Conservation (phyloP, 2,329 filamentous ascomycete species). For the Paraconiothyrium brasiliense region DNA sequence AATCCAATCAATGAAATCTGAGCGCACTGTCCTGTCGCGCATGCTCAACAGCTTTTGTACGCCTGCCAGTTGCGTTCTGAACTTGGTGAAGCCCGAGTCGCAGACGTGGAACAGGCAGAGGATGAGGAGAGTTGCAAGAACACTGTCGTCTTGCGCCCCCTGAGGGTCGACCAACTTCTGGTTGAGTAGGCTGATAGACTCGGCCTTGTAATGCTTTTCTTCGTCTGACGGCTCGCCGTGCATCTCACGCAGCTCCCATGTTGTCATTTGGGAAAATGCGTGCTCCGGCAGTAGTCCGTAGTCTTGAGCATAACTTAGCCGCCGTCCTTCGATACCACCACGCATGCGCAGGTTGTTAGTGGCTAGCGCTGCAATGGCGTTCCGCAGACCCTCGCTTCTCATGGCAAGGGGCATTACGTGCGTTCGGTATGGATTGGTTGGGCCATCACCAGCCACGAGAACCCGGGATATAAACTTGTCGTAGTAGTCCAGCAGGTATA, state of each 20-base stretch:
- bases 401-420: slow-evolving; percentile 82
- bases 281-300: slow-evolving; percentile 47
- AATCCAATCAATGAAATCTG: slow-evolving; percentile 83
- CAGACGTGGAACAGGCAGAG: slow-evolving; percentile 93
- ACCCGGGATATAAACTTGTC: slow-evolving; percentile 90
- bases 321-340: slow-evolving; percentile 65
- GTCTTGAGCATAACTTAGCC: slow-evolving; percentile 43
- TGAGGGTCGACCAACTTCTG: slow-evolving; percentile 80
- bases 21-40: slow-evolving; percentile 69
- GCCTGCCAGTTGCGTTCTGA: slow-evolving; percentile 91
- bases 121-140: slow-evolving; percentile 85
- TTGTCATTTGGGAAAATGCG: slow-evolving; percentile 49
- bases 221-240: slow-evolving; percentile 71
- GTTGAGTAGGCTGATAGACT: slow-evolving; percentile 85
- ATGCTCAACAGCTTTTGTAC: slow-evolving; percentile 89
- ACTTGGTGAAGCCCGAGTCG: slow-evolving; percentile 90
- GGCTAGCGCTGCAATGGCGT: slow-evolving; percentile 88
- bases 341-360: slow-evolving; percentile 92
- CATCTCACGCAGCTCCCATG: slow-evolving; percentile 50
- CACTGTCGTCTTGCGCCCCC: slow-evolving; percentile 82
- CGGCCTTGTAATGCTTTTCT: slow-evolving; percentile 84
- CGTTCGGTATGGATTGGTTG: slow-evolving; percentile 81
- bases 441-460: slow-evolving; percentile 89
- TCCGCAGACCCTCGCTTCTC: slow-evolving; percentile 83
- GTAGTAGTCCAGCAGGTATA: slow-evolving; percentile 93